A percentile compares a stretch with the other conserved stretches of the same genome.
Evolutionary conservation across 352 stramenopile species (phyloP).

Genomic region (Elongisporangium prolatum): DNA sequence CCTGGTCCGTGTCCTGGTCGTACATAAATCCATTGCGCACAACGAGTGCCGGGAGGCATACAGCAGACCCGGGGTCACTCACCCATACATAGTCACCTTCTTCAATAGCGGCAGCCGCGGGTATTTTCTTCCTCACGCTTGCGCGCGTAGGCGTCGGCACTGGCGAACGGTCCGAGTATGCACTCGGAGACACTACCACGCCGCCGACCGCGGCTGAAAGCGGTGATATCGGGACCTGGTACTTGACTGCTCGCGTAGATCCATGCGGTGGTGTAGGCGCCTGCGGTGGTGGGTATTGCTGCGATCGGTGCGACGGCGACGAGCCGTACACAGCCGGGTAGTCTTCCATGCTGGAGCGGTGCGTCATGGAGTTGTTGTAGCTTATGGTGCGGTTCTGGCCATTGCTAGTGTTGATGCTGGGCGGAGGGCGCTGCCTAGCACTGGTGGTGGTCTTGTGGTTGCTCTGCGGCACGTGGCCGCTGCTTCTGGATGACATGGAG

Average conservation of each 20-base stretch:
- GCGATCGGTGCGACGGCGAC: conserved; percentile 7
- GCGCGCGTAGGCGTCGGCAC: background rate
- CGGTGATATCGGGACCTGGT: conserved; percentile 8
- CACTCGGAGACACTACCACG: background rate
- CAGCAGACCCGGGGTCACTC: conserved; percentile 30
- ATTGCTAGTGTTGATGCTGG: conserved; percentile 10
- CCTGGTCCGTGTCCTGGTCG: conserved; percentile 50
- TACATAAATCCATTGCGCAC: conserved; percentile 58
- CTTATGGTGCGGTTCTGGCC: conserved; percentile 4
- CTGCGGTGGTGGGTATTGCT: background rate
- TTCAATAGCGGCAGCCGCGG: conserved; percentile 20
- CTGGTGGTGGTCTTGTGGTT: no score
- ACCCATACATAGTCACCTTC: conserved; percentile 73
- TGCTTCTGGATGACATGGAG: no score
- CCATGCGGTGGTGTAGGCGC: background rate
- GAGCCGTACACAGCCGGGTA: conserved; percentile 2
- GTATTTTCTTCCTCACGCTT: background rate
- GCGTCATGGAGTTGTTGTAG: conserved; percentile 2
- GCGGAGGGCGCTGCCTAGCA: conserved; percentile 2
- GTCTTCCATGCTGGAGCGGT: background rate
- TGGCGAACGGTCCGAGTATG: background rate
- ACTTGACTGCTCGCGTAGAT: conserved; percentile 3
- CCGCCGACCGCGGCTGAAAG: conserved; percentile 2
- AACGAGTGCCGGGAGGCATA: conserved; percentile 54
- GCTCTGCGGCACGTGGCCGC: no score